phyloP scores from a whole-genome alignment of 257 asterid genomes.

The Apocynum venetum region DNA sequence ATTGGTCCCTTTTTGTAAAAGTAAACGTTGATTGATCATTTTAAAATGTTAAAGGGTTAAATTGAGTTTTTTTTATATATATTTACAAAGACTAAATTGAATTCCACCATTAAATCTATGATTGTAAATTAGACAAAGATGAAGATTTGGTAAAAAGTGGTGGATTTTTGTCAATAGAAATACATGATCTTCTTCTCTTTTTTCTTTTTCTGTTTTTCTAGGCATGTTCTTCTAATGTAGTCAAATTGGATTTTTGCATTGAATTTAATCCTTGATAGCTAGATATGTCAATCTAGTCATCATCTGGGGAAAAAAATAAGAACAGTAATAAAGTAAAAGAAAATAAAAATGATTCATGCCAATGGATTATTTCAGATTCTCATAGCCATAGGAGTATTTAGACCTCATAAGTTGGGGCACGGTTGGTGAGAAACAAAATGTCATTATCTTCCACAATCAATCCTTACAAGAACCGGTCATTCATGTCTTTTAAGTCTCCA shows the following conservation, averaged over 20 bases:
- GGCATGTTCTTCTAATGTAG: neutral
- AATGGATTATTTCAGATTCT: neutral
- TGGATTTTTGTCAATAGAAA: neutral
- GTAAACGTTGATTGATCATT: too few relatives aligned
- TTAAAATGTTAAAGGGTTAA: too few relatives aligned
- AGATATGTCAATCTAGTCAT: neutral
- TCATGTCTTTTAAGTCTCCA: conserved; percentile 15
- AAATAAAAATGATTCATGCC: neutral
- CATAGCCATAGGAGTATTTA: neutral
- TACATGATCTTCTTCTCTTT: neutral
- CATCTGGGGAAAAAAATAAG: neutral
- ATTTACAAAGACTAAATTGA: too few relatives aligned
- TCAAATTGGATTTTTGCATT: neutral
- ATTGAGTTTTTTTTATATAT: too few relatives aligned
- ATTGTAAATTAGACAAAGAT: too few relatives aligned
- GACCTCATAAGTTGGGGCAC: conserved; percentile 15
- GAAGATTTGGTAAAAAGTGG: neutral
- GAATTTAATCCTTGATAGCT: neutral
- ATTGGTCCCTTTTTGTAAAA: too few relatives aligned
- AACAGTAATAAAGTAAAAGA: neutral
- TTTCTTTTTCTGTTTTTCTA: too few relatives aligned
- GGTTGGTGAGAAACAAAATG: conserved; percentile 23
- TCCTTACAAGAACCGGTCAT: neutral
- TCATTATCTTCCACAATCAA: conserved; percentile 16
- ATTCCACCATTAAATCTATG: too few relatives aligned